Base-by-base conservation (phyloP, 2,329 filamentous ascomycete species). In the Ophiostoma sp. region DNA sequence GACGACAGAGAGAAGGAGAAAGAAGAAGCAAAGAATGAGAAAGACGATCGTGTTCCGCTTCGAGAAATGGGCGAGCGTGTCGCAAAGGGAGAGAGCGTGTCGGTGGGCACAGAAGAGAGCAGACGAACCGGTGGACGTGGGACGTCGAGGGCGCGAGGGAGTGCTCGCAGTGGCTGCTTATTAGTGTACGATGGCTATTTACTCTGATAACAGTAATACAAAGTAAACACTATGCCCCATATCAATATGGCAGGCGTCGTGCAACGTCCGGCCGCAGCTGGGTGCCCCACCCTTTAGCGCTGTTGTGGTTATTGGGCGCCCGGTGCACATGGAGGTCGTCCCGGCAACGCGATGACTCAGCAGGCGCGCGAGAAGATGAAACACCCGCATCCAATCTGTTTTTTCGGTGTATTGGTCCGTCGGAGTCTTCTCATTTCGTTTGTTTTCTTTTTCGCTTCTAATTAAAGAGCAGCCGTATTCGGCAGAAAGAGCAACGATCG, bases 211-310 rank as follows among this genome's bases (percentile, higher is more conserved):
- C 5, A 52, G n/a, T 18, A 47, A 64, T 27, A 62, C 41, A 62
- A 45, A 60, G 55, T 44, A 63, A 41, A 44, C 40, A 47, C 27
- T 55, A 47, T 52, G n/a, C 55, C 27, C 55, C 55, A 60, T 38
- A 27, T 38, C 41, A 47, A 62, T n/a, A 64, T 42, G 27, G 45
- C 27, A 67, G 58, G 45, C 40, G 41, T 5, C 41, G 45, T 63
- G 60, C 60, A 42, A 18, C 36, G 12, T n/a, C 55, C 55, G 55
- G 27, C 52, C n/a, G 55, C 12, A 40, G 27, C 7, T 60, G 55
- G 7, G 12, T n/a, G 36, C 58, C 7, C 58, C 18, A 55, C 45
- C 7, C 14, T 36, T 55, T 42, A 18, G 60, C 60, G 60, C 40
- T 63, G 60, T 63, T 63, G 7, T 63, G 55, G 11, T 40, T 47